Evolutionary conservation across 441 rosid genomes (phyloP).

Genomic region (Arabidopsis lyrata): DNA sequence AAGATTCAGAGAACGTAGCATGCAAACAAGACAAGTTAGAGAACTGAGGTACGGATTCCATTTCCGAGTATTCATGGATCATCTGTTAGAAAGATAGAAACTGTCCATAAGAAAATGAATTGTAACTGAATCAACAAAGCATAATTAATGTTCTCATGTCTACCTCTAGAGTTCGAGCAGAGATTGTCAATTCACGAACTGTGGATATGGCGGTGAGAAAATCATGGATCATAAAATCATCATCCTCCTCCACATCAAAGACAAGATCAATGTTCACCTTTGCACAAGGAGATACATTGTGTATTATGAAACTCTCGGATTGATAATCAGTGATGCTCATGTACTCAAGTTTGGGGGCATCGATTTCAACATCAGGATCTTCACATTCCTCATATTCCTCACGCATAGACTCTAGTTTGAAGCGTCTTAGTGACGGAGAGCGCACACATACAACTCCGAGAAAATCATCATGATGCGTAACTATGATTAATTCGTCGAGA

Average conservation of each 20-base stretch:
- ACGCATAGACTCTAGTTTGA: background rate
- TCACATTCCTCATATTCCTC: background rate
- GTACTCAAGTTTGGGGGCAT: background rate
- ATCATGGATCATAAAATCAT: background rate
- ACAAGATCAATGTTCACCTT: background rate
- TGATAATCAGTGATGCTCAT: too few species aligned
- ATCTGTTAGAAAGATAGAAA: too few species aligned
- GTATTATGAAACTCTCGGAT: too few species aligned
- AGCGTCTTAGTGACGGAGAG: slow-evolving; percentile 15
- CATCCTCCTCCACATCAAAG: background rate
- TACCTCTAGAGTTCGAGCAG: background rate
- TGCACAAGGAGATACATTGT: background rate
- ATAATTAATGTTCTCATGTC: too few species aligned
- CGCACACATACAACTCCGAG: background rate
- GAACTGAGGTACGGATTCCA: too few species aligned
- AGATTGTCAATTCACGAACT: background rate
- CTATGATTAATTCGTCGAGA: slow-evolving; percentile 5
- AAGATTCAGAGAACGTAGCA: too few species aligned
- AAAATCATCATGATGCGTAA: too few species aligned
- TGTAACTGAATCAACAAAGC: too few species aligned
- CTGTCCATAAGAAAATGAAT: too few species aligned
- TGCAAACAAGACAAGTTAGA: too few species aligned
- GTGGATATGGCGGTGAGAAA: background rate
- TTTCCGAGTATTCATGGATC: too few species aligned
- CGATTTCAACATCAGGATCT: background rate